These are phyloP conservation scores for Leucogyrophana mollusca DNA, from an alignment of 768 basidiomycete genomes.

Conservation along the genomic window DNA sequence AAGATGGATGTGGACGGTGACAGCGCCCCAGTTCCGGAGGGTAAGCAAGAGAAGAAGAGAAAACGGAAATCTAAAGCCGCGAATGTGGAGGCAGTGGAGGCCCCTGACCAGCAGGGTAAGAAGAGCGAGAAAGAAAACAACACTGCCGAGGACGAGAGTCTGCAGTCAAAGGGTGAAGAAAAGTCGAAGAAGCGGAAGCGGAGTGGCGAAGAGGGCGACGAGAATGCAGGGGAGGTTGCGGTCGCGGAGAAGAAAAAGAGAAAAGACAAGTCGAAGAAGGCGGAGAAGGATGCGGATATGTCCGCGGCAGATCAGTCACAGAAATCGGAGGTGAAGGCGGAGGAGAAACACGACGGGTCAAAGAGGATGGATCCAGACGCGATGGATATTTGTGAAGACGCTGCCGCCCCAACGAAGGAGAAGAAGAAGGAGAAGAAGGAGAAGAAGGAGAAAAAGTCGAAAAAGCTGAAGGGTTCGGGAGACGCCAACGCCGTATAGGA, in stretches of 20 bases:
- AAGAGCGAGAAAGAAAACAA: constrained; percentile 6
- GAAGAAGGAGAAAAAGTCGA: constrained; percentile 30
- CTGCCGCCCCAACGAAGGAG: constrained; percentile 2
- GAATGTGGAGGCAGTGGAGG: constrained; percentile 8
- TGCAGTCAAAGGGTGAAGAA: constrained; percentile 5
- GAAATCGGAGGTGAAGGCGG: constrained; percentile 21
- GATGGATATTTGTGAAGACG: constrained; percentile 7
- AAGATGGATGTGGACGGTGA: constrained; percentile 10
- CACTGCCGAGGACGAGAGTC: constrained; percentile 6
- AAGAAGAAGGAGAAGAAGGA: constrained; percentile 26
- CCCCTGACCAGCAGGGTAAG: constrained; percentile 16
- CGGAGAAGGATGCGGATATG: constrained; percentile 17
- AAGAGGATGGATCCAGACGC: constrained; percentile 14
- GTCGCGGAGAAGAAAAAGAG: constrained; percentile 20
- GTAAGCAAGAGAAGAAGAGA: constrained; percentile 15
- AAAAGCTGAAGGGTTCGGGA: constrained; percentile 12
- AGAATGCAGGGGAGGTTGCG: constrained; percentile 8
- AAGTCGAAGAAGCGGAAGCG: constrained; percentile 37
- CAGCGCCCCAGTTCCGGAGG: constrained; percentile 3
- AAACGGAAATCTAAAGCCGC: constrained; percentile 10
- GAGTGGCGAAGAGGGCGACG: constrained; percentile 9
- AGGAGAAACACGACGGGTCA: constrained; percentile 9
- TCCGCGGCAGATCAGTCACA: constrained; percentile 17
- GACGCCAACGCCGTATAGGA: neutral
- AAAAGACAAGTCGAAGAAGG: constrained; percentile 26